Conservation (phyloP, 352 stramenopile species). For the Pseudoperonospora humuli region DNA sequence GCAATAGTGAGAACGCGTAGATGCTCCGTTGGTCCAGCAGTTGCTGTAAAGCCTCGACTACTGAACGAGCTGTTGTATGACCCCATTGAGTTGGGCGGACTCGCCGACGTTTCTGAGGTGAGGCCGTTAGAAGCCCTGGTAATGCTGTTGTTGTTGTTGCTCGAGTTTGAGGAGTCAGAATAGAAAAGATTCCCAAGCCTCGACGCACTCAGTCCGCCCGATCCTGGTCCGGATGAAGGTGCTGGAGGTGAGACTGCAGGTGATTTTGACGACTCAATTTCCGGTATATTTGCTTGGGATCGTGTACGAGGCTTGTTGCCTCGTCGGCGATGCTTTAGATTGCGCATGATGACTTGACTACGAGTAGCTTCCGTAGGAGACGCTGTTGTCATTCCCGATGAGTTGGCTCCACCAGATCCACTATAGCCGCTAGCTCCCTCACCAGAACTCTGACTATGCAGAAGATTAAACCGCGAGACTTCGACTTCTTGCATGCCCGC, state of each 20-base stretch:
- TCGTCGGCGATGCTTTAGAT: conserved; percentile 29
- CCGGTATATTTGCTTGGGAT: conserved; percentile 19
- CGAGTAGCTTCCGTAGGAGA: conserved; percentile 23
- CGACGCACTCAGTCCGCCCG: conserved; percentile 14
- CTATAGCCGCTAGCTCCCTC: conserved; percentile 1
- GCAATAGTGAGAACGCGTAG: conserved; percentile 25
- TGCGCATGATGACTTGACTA: conserved; percentile 37
- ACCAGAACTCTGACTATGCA: conserved; percentile 16
- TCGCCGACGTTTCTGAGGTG: conserved; percentile 9
- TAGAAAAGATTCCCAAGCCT: conserved; percentile 40
- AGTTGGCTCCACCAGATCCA: background rate
- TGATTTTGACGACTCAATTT: conserved; percentile 12
- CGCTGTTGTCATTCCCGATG: conserved; percentile 2
- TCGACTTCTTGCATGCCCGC: conserved; percentile 18
- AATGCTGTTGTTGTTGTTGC: conserved; percentile 9
- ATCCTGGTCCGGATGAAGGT: conserved; percentile 12
- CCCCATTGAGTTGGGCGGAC: conserved; percentile 21
- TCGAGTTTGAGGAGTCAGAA: conserved; percentile 19
- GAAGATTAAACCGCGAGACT: conserved; percentile 18
- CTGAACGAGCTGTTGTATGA: conserved; percentile 2
- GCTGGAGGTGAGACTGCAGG: conserved; percentile 18
- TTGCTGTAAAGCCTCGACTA: conserved; percentile 17
- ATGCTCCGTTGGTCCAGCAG: conserved; percentile 9
- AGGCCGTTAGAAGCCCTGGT: conserved; percentile 3
- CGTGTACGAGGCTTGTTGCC: conserved; percentile 25